Evolutionary conservation across 768 basidiomycete species (phyloP), one percentile per base, ranked within the genome.

Genomic region (Chalciporus piperatus): DNA sequence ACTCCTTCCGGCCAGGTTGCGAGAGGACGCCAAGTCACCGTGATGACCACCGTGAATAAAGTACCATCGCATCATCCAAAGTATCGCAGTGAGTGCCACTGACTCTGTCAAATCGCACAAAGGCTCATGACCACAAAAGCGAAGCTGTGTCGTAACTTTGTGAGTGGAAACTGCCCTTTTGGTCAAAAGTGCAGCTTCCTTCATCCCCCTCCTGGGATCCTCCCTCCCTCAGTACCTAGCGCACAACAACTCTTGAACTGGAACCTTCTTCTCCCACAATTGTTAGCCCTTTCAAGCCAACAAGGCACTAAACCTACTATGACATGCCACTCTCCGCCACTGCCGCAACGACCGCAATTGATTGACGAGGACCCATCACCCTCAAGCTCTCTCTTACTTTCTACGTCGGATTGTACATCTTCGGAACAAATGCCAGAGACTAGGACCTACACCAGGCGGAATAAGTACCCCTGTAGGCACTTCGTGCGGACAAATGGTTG

Each of bases 401-500:
- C 64, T 25, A 41, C 50, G 13, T 56, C 65, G 25, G 56, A 60
- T 60, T 41, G 52, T 57, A 45, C 53, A n/a, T 43, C 56, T 20
- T 40, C 45, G 27, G 62, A 58, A 13, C 51, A 45, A 33, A 22
- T 41, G 28, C 38, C 46, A 45, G 41, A 42, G 17, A 39, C 37
- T 12, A 41, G 23, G 33, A 42, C 9, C 10, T 16, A 10, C n/a
- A 44, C 12, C 41, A 51, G 13, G 33, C 54, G 48, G 62, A 70
- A 69, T 48, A 76, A 69, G 22, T 60, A 67, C 10, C 69, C 74
- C 6, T 78, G 74, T 57, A 68, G 69, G 45, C 71, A 74, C 54
- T 76, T 73, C 59, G 55, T 71, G 45, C 71, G 72, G 47, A 72
- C 73, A 57, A 61, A 67, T 19, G 74, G 74, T 1, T 70, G 69